phyloP scores from a whole-genome alignment of 2,329 filamentous ascomycete genomes.

The Fusarium burgessii region DNA sequence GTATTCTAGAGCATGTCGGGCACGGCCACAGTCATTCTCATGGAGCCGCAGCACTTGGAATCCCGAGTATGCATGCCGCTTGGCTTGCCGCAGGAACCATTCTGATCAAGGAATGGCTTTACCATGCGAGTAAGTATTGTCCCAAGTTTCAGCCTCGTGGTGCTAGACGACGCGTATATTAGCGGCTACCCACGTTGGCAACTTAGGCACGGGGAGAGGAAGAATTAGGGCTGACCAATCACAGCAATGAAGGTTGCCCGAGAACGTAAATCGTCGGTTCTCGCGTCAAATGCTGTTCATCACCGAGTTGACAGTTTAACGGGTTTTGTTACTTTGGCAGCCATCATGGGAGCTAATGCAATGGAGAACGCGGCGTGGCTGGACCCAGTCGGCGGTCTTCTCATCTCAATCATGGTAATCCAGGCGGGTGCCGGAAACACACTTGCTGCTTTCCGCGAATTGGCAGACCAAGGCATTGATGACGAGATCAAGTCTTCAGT shows the following conservation, averaged over 20 bases:
- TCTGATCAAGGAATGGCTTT: slow-evolving; percentile 94
- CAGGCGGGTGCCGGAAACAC: slow-evolving; percentile 92
- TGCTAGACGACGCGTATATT: background rate
- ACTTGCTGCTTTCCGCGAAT: slow-evolving; percentile 81
- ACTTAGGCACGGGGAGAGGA: background rate
- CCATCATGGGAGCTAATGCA: slow-evolving; percentile 90
- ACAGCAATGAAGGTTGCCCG: slow-evolving; percentile 93
- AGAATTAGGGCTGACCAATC: slow-evolving; percentile 44
- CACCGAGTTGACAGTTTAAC: slow-evolving; percentile 97
- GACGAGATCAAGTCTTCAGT: slow-evolving; percentile 82
- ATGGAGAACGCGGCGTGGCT: slow-evolving; percentile 89
- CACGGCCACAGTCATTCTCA: slow-evolving; percentile 77
- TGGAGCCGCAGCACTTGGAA: slow-evolving; percentile 56
- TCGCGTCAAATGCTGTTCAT: slow-evolving; percentile 95
- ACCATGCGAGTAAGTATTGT: slow-evolving; percentile 87
- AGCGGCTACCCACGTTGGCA: background rate
- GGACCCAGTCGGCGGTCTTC: slow-evolving; percentile 90
- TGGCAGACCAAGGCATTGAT: slow-evolving; percentile 92
- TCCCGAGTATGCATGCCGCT: slow-evolving; percentile 90
- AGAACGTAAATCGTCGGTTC: slow-evolving; percentile 93
- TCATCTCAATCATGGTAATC: slow-evolving; percentile 94
- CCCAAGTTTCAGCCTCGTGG: background rate
- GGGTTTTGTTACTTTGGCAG: slow-evolving; percentile 89
- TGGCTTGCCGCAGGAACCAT: slow-evolving; percentile 95
- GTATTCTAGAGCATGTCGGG: slow-evolving; percentile 69